Evolutionary conservation across 2,329 filamentous ascomycete species (phyloP).

Genomic region (Fusarium sp.): DNA sequence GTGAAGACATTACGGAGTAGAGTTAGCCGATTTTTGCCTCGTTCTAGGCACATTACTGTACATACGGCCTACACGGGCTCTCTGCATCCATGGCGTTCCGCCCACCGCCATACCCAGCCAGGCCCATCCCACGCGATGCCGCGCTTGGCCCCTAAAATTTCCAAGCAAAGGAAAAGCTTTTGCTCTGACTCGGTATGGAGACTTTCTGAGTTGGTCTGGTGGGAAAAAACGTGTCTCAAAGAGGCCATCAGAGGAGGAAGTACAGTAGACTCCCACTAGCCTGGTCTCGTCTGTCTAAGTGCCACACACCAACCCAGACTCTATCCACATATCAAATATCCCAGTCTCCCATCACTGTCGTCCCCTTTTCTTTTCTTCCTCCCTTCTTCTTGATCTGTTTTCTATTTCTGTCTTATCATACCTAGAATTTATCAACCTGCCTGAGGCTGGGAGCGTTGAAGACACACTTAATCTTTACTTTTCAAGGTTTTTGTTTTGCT

Average conservation of each 20-base stretch:
- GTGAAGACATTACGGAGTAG: background rate
- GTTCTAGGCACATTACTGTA: background rate
- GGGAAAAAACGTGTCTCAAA: conserved; percentile 11
- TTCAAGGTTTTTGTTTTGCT: conserved; percentile 8
- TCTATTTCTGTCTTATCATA: conserved; percentile 28
- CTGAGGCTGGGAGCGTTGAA: background rate
- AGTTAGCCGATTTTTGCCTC: background rate
- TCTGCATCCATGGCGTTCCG: conserved; percentile 11
- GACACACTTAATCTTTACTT: conserved; percentile 15
- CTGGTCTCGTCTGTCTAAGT: conserved; percentile 33
- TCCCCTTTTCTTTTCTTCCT: conserved; percentile 39
- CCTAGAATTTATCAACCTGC: background rate
- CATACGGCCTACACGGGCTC: conserved; percentile 9
- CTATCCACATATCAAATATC: conserved; percentile 39
- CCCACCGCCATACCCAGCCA: conserved; percentile 40
- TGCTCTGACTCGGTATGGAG: conserved; percentile 7
- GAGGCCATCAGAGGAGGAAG: conserved; percentile 1
- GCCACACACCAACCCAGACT: conserved; percentile 31
- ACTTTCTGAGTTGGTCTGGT: conserved; percentile 4
- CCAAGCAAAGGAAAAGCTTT: conserved; percentile 4
- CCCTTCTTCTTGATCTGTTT: conserved; percentile 33
- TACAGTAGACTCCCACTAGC: conserved; percentile 1
- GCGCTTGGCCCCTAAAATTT: conserved; percentile 39
- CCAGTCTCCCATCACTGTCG: conserved; percentile 28
- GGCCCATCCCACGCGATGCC: conserved; percentile 39